Evolutionary conservation across 2,329 filamentous ascomycete species (phyloP).

Genomic region (Hymenoscyphus infarciens): DNA sequence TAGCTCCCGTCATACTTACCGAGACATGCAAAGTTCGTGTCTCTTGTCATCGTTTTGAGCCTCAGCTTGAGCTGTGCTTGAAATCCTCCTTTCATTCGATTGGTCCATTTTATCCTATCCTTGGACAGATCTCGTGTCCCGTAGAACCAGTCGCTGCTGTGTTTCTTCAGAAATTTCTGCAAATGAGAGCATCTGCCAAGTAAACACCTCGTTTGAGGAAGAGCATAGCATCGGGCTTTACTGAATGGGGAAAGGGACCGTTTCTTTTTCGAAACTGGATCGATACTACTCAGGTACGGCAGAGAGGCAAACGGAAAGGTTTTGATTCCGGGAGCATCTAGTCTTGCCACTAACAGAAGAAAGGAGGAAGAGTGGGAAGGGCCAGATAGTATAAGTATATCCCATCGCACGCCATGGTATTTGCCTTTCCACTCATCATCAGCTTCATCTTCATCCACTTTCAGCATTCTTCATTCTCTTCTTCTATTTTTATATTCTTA

Average conservation of each 20-base stretch:
- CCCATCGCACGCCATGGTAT: not conserved
- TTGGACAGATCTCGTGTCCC: not conserved
- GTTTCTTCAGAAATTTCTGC: not conserved
- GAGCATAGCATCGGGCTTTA: not conserved
- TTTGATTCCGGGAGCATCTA: not conserved
- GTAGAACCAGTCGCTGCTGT: not conserved
- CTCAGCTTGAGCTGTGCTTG: not conserved
- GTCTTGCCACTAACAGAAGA: not conserved
- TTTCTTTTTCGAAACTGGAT: slow-evolving; percentile 2
- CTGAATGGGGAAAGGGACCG: not conserved
- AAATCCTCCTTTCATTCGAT: not conserved
- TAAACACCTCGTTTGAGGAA: not conserved
- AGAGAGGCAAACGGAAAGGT: not conserved
- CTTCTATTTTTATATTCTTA: slow-evolving; percentile 4
- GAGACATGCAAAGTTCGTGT: not conserved
- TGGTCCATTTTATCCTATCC: not conserved
- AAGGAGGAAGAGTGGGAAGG: not conserved
- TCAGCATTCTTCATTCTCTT: slow-evolving; percentile 7
- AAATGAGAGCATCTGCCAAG: not conserved
- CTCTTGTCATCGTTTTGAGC: not conserved
- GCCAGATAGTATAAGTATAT: not conserved
- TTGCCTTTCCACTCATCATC: slow-evolving; percentile 3
- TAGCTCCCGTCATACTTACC: not conserved
- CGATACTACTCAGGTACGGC: not conserved
- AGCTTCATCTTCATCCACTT: slow-evolving; percentile 2